Evolutionary conservation across 139 green algal genomes (phyloP).

Genomic region (Pleodorina starrii): DNA sequence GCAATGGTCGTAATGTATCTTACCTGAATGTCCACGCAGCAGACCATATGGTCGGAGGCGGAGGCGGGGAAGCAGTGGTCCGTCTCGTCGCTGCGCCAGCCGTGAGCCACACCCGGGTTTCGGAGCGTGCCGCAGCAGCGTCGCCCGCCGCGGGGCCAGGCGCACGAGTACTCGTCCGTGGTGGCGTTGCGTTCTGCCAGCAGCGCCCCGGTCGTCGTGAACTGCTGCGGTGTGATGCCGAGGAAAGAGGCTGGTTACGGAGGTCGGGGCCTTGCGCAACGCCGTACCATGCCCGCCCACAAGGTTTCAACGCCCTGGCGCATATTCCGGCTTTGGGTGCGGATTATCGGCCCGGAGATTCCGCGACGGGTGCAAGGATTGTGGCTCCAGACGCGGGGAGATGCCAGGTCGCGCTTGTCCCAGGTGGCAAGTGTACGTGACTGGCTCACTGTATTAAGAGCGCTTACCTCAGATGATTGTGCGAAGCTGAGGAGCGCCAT

Average conservation of each 20-base stretch:
- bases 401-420: too few relatives aligned
- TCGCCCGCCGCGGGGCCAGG: constrained; percentile 36
- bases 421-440: too few relatives aligned
- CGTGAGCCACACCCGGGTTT: constrained; percentile 10
- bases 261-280: too few relatives aligned
- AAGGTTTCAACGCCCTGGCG: too few relatives aligned
- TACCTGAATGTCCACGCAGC: constrained; percentile 53
- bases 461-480: not conserved
- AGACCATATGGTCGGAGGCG: constrained; percentile 47
- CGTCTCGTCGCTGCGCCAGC: constrained; percentile 49
- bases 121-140: constrained; percentile 50
- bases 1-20: too few relatives aligned
- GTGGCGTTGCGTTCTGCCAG: not conserved
- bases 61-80: constrained; percentile 48
- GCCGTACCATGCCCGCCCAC: too few relatives aligned
- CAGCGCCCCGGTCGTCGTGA: not conserved
- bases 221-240: not conserved
- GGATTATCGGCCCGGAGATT: too few relatives aligned
- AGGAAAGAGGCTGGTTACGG: too few relatives aligned
- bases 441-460: too few relatives aligned
- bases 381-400: too few relatives aligned
- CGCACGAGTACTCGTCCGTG: not conserved
- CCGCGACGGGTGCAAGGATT: too few relatives aligned
- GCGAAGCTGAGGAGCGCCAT: not conserved
- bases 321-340: too few relatives aligned